phyloP scores from a whole-genome alignment of 805 yeast species.

The Candida michaelii region DNA sequence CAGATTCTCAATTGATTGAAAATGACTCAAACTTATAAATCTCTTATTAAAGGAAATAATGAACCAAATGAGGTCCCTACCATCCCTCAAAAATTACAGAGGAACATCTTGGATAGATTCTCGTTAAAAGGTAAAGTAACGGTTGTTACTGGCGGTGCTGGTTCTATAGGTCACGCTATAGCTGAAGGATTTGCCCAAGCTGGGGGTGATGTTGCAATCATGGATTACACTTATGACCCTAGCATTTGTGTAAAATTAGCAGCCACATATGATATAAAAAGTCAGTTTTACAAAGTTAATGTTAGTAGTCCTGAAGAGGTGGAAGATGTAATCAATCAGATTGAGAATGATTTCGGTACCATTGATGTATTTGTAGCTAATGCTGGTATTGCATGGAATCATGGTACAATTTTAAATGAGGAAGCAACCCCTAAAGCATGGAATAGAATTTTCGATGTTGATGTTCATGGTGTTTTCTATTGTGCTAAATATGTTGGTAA shows the following conservation, averaged over 20 bases:
- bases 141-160: conserved; percentile 77
- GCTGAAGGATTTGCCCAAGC: conserved; percentile 85
- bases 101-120: conserved; percentile 63
- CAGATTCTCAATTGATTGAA: too few species aligned
- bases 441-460: conserved; percentile 39
- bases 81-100: conserved; percentile 19
- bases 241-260: conserved; percentile 61
- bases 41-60: neutral
- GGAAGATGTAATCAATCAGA: conserved; percentile 46
- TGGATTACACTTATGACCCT: conserved; percentile 53
- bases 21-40: neutral
- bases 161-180: conserved; percentile 82
- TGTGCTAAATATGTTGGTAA: conserved; percentile 43
- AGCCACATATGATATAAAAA: conserved; percentile 57
- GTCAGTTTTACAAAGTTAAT: conserved; percentile 63
- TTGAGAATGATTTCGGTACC: conserved; percentile 69
- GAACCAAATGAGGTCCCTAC: neutral
- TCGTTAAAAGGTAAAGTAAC: conserved; percentile 82
- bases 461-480: conserved; percentile 43
- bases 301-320: conserved; percentile 52
- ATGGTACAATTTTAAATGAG: conserved; percentile 49
- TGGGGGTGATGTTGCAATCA: conserved; percentile 70
- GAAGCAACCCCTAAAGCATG: conserved; percentile 31
- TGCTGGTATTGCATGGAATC: conserved; percentile 84
- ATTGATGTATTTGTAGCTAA: conserved; percentile 85